Conservation (phyloP, 495 filamentous ascomycete species). For the Penicillium turbatum region DNA sequence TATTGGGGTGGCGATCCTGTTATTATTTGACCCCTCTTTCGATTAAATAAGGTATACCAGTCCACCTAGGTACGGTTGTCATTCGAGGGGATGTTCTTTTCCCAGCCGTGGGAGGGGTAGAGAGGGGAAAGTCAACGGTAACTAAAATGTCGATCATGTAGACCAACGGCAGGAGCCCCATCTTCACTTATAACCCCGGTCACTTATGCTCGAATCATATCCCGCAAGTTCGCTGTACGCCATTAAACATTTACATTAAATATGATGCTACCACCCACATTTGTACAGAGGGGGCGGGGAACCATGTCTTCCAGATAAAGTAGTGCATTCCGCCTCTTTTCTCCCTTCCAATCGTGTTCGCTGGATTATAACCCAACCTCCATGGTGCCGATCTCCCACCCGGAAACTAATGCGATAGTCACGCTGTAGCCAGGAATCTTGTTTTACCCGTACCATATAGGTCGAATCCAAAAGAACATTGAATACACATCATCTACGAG, state of each 20-base stretch:
- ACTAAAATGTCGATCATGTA: not conserved
- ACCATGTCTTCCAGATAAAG: not conserved
- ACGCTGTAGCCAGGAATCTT: not conserved
- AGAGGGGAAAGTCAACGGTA: not conserved
- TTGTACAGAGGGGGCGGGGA: not conserved
- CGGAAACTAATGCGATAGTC: not conserved
- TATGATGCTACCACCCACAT: not conserved
- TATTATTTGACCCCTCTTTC: not conserved
- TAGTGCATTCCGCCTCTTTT: not conserved
- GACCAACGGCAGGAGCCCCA: slow-evolving; percentile 1
- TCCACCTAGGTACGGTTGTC: too few species aligned
- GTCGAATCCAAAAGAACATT: not conserved
- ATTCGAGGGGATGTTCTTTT: not conserved
- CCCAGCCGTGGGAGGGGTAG: slow-evolving; percentile 2
- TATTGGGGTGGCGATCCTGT: not conserved
- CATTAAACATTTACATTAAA: not conserved
- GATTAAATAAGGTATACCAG: not conserved
- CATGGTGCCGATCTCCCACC: not conserved
- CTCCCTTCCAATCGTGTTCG: not conserved
- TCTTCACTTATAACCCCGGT: not conserved
- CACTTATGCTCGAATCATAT: not conserved
- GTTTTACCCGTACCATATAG: not conserved
- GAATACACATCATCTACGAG: not conserved
- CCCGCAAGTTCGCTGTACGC: not conserved
- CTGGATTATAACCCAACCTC: not conserved